These are phyloP conservation scores for Lodderomyces jiufengensis DNA, from an alignment of 1,139 yeast species.

Conservation along the genomic window DNA sequence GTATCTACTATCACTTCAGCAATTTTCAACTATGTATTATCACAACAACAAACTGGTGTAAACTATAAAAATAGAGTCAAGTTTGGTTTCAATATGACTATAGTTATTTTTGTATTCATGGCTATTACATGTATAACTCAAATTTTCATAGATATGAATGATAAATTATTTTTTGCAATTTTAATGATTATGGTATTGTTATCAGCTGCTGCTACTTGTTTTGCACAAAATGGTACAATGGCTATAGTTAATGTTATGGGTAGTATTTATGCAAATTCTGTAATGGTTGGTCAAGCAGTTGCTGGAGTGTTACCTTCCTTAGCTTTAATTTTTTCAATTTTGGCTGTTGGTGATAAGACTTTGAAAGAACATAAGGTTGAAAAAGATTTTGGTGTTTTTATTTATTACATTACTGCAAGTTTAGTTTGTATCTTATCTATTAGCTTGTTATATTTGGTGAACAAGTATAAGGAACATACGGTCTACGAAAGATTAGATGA, in stretches of 20 bases:
- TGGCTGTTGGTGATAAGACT: constrained; percentile 37
- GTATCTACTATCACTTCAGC: constrained; percentile 75
- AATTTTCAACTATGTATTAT: constrained; percentile 56
- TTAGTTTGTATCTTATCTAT: constrained; percentile 53
- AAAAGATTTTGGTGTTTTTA: constrained; percentile 49
- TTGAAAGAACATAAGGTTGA: constrained; percentile 25
- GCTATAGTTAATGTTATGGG: constrained; percentile 82
- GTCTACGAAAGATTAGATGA: constrained; percentile 20
- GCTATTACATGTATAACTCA: constrained; percentile 50
- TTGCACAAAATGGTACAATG: constrained; percentile 87
- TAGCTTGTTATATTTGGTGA: constrained; percentile 31
- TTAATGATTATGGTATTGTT: constrained; percentile 57
- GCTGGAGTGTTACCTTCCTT: constrained; percentile 89
- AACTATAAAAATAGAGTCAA: constrained; percentile 59
- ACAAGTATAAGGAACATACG: constrained; percentile 21
- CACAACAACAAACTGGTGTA: constrained; percentile 63
- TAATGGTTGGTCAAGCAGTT: constrained; percentile 91
- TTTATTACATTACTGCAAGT: constrained; percentile 71
- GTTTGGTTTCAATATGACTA: constrained; percentile 56
- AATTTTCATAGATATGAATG: constrained; percentile 35
- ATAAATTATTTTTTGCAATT: constrained; percentile 38
- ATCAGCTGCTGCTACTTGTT: constrained; percentile 64
- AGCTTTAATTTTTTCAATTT: constrained; percentile 60
- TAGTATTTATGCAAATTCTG: constrained; percentile 76
- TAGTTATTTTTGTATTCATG: constrained; percentile 50